phyloP scores from a whole-genome alignment of 75 land plant genomes.

The Selaginella moellendorffii region DNA sequence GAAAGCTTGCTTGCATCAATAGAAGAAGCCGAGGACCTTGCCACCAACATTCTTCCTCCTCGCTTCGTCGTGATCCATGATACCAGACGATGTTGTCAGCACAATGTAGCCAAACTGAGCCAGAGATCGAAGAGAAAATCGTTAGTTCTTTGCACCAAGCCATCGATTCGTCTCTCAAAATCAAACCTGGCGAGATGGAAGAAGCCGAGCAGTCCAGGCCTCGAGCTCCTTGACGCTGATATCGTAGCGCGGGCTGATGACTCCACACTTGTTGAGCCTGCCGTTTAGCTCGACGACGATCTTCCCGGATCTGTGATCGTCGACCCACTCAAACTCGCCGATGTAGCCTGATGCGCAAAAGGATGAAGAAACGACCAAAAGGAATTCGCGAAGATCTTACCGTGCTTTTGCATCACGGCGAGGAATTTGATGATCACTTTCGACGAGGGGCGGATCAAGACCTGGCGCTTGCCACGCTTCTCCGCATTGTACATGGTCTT shows the following conservation, averaged over 20 bases:
- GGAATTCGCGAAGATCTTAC: slow-evolving; percentile 11
- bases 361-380: not conserved
- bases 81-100: slow-evolving; percentile 60
- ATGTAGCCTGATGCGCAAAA: slow-evolving; percentile 29
- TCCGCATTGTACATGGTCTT: slow-evolving; percentile 54
- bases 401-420: slow-evolving; percentile 51
- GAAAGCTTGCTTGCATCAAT: slow-evolving; percentile 22
- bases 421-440: slow-evolving; percentile 55
- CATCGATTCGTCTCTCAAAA: no score
- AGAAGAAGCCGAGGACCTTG: slow-evolving; percentile 58
- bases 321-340: slow-evolving; percentile 56
- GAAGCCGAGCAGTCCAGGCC: slow-evolving; percentile 43
- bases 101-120: slow-evolving; percentile 54
- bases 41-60: slow-evolving; percentile 63
- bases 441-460: slow-evolving; percentile 42
- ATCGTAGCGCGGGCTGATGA: slow-evolving; percentile 53
- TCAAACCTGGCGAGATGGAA: slow-evolving; percentile 55
- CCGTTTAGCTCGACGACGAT: slow-evolving; percentile 55
- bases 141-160: no score
- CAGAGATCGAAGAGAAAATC: no score
- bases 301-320: slow-evolving; percentile 49
- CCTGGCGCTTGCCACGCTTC: slow-evolving; percentile 54
- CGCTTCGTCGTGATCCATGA: slow-evolving; percentile 66
- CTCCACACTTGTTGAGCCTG: slow-evolving; percentile 53
- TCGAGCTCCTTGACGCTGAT: slow-evolving; percentile 44